Evolutionary conservation across 176 grass and related monocot species (phyloP).

Genomic region (Thalia dealbata): DNA sequence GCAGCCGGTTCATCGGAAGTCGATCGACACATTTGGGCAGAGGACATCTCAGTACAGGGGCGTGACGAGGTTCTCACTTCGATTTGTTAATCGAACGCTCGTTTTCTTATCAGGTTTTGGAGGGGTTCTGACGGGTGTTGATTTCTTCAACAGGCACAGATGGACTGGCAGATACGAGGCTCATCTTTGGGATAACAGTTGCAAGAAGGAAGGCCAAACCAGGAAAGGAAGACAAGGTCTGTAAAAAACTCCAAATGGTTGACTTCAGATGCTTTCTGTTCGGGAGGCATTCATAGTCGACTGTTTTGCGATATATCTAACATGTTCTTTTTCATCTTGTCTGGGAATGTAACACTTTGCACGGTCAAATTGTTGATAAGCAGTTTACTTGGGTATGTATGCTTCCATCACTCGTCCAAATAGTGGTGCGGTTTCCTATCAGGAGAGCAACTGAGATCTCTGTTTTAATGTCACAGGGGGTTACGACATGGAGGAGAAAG

Average conservation of each 20-base stretch:
- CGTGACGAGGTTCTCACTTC: constrained; percentile 57
- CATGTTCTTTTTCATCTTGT: not conserved
- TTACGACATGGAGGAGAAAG: constrained; percentile 92
- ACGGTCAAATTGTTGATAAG: constrained; percentile 2
- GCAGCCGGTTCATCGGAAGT: constrained; percentile 92
- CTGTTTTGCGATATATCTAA: not conserved
- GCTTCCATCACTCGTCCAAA: not conserved
- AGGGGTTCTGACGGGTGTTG: too few species aligned
- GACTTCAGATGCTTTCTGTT: not conserved
- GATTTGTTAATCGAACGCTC: too few species aligned
- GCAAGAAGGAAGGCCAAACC: constrained; percentile 94
- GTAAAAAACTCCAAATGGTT: not conserved
- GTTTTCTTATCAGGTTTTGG: too few species aligned
- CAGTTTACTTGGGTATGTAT: constrained; percentile 99
- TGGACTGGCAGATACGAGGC: constrained; percentile 99
- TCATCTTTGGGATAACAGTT: constrained; percentile 99
- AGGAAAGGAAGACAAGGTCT: constrained; percentile 93
- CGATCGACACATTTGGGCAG: constrained; percentile 96
- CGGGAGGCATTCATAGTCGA: not conserved
- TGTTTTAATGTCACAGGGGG: constrained; percentile 37
- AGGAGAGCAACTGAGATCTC: not conserved
- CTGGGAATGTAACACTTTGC: not conserved
- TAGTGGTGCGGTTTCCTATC: not conserved
- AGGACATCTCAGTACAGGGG: constrained; percentile 93
- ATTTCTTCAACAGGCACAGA: constrained; percentile 70